Conservation (phyloP, 306 rosid species). For the Carpinus fangiana region DNA sequence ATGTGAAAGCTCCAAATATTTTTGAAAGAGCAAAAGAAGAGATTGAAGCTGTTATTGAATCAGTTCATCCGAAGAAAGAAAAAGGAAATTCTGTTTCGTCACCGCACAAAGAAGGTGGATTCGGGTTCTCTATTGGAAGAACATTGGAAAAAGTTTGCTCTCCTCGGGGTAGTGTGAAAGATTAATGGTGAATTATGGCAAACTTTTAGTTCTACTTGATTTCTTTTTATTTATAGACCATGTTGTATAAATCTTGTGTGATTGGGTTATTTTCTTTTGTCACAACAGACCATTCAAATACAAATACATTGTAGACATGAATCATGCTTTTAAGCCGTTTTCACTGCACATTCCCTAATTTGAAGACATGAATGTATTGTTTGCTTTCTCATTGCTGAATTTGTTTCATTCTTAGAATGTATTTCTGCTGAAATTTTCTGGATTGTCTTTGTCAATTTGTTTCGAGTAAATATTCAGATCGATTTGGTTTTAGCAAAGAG, state of each 20-base stretch:
- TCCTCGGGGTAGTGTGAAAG: constrained; percentile 12
- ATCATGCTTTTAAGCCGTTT: not conserved
- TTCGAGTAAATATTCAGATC: not conserved
- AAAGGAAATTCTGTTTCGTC: constrained; percentile 19
- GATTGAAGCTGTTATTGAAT: constrained; percentile 61
- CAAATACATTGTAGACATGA: not conserved
- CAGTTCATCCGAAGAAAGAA: constrained; percentile 57
- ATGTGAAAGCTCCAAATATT: constrained; percentile 62
- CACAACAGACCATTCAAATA: not conserved
- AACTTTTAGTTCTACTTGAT: not conserved
- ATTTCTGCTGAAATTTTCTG: not conserved
- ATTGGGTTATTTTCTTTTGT: too few species aligned
- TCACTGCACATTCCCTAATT: not conserved
- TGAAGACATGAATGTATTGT: not conserved
- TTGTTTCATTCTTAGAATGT: not conserved
- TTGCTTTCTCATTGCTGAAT: not conserved
- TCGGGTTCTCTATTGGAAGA: constrained; percentile 12
- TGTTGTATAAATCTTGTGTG: too few species aligned
- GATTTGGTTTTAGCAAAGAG: not conserved
- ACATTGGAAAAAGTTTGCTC: constrained; percentile 19
- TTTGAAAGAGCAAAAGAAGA: constrained; percentile 75
- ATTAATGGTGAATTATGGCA: constrained; percentile 12
- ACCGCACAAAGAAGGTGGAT: constrained; percentile 28
- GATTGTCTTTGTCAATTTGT: not conserved
- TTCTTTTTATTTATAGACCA: not conserved